Evolutionary conservation across 148 eudicot species (phyloP), one percentile per base, ranked within the genome.

Genomic region (Amaranthus hypochondriacus): DNA sequence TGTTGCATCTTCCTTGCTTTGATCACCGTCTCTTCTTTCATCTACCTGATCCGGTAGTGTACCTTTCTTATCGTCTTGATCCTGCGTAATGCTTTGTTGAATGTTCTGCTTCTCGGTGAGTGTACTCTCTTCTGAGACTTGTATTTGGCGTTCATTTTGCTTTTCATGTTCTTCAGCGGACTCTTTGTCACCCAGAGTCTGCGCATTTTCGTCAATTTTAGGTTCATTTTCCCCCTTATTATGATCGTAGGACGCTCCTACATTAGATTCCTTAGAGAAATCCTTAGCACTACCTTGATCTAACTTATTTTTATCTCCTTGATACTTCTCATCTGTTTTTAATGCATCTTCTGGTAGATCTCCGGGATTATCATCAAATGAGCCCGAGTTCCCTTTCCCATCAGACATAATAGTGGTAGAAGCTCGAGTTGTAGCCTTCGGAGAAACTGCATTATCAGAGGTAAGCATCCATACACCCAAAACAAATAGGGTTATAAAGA

Each of bases 321-420:
- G 66, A 58, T 51, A 12, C 53, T 80, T 80, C 46, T 71, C 83
- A 4, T 81, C 88, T 1, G 55, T 52, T 75, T 73, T 83, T 11
- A 84, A 15, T 56, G 88, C 89, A 66, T 88, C 90, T 0, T 80
- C 89, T 3, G 88, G 91, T 4, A 89, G 87, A 62, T 81, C 80
- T 13, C 91, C 93, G 1, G 89, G 90, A 61, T 80, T 84, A 75
- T 87, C 96, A 67, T 83, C 87, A 70, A 80, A 89, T 44, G 77
- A 72, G 9, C 77, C 66, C 6, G 81, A 3, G 4, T 9, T 59
- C 6, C 44, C 59, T 6, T 75, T 66, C 4, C 73, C 76, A 12
- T 57, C 71, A 10, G 65, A 73, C 21, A 62, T 46, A 8, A 64
- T 5, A 42, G 75, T 66, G n/a, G 77, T 67, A 65, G 77, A 75